Percentiles rank a stretch among this genome's conserved stretches.
Evolutionary conservation across 2,329 filamentous ascomycete genomes (phyloP).

Genomic region (Sporothrix pseudoabietina): DNA sequence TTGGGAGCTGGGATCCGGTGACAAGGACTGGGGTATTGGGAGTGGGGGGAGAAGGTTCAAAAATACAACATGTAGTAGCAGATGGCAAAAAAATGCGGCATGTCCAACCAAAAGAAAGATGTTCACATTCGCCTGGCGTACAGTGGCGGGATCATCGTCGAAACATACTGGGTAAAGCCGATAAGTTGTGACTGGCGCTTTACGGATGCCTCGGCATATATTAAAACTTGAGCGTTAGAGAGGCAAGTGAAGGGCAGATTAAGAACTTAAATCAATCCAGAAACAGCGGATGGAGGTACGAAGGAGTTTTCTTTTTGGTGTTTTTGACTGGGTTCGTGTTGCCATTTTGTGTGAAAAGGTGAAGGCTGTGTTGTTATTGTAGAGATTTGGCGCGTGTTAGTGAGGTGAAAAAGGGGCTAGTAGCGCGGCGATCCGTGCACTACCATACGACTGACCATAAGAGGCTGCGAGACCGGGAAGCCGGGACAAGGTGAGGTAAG

Average conservation of each 20-base stretch:
- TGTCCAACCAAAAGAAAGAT: not conserved
- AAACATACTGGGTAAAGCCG: not conserved
- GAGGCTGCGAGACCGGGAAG: not conserved
- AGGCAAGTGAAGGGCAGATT: no score
- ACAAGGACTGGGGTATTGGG: not conserved
- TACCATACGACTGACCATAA: not conserved
- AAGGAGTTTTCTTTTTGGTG: not conserved
- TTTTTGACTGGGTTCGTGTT: not conserved
- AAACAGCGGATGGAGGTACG: not conserved
- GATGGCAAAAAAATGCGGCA: not conserved
- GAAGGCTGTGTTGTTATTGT: not conserved
- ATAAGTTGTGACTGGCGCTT: not conserved
- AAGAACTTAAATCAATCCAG: no score
- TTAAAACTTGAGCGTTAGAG: no score
- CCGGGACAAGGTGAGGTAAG: not conserved
- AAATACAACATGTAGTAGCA: not conserved
- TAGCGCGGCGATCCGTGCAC: not conserved
- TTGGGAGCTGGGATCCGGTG: not conserved
- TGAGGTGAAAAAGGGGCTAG: not conserved
- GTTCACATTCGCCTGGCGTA: not conserved
- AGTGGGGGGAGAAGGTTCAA: not conserved
- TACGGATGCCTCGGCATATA: not conserved
- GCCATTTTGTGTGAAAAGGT: not conserved
- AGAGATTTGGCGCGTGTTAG: not conserved
- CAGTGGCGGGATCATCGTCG: not conserved